Base-by-base conservation (phyloP, 1,139 yeast species). In the Pichia sp. region DNA sequence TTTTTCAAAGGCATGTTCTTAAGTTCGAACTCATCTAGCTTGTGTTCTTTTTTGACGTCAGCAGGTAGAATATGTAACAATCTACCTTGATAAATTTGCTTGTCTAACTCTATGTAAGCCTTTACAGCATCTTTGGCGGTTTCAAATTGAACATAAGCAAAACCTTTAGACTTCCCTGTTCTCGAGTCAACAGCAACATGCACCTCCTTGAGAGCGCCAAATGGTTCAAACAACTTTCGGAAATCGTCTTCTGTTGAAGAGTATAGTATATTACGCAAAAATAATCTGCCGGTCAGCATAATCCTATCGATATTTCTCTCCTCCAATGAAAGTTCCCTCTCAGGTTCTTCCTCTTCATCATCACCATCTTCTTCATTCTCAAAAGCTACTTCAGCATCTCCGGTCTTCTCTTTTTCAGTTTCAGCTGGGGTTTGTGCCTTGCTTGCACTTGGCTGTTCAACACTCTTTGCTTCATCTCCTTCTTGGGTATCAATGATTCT, bases 71-170 rank as follows among this genome's bases (percentile, higher is more conserved):
- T 87, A 71, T 93, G 99, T 54, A 93, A 73, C 55, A 95, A 76
- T 63, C 99, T 83, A 53, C 99, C 99, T 72, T 93, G 98, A 75
- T 89, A 93, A 67, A 90, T 87, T 65, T 88, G 86, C 66, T 91
- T 91, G 69, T 93, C 99, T 54, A 92, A 74, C 10, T 78, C 79
- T 50, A 78, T 72, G 67, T 76, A 92, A 0, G 98, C 98, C 34
- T 73, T 67, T 0, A 86, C 82, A 0, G 99, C 99, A 65, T 86
- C 85, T 14, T 78, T 79, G 10, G 86, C 76, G 58, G 81, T 75
- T 30, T 70, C 72, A 68, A 87, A 93, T 67, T 86, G 85, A 10
- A 91, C 78, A 65, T 92, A 92, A 0, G 95, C 97, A 70, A 90
- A 90, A 0, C 99, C 99, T 70, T 93, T 93, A 1, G 97, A 86